Evolutionary conservation across 768 basidiomycete genomes (phyloP).

Genomic region (Pleurotus tuber-regium): DNA sequence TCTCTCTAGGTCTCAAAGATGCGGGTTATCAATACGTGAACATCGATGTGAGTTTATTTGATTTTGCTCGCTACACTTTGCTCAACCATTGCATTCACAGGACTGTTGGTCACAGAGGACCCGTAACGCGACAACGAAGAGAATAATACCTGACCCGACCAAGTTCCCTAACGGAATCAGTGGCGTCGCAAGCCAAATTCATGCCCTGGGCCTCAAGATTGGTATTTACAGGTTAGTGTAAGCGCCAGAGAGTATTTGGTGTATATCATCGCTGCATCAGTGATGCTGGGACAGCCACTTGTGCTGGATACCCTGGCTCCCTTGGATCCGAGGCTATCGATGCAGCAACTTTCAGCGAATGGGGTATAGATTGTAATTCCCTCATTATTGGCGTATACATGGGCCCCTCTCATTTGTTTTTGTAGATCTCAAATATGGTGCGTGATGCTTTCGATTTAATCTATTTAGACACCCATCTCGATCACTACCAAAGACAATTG

Average conservation of each 20-base stretch:
- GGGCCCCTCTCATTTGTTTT: neutral
- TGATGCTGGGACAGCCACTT: conserved; percentile 52
- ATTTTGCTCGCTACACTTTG: neutral
- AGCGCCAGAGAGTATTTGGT: neutral
- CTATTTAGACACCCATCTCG: neutral
- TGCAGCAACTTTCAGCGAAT: conserved; percentile 49
- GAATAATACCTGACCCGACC: conserved; percentile 44
- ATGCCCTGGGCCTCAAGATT: conserved; percentile 45
- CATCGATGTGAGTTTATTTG: conserved; percentile 37
- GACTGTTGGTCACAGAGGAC: conserved; percentile 45
- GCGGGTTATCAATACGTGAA: conserved; percentile 51
- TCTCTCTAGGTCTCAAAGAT: conserved; percentile 43
- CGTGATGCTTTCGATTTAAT: conserved; percentile 1
- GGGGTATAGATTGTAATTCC: conserved; percentile 46
- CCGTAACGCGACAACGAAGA: conserved; percentile 38
- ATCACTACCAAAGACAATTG: conserved; percentile 43
- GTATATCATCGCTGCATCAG: conserved; percentile 22
- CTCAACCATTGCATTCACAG: conserved; percentile 19
- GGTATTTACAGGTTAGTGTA: conserved; percentile 46
- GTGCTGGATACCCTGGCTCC: conserved; percentile 54
- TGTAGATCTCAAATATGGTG: conserved; percentile 49
- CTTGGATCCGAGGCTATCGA: conserved; percentile 47
- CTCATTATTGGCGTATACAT: neutral
- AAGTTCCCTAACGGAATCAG: conserved; percentile 55
- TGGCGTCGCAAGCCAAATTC: conserved; percentile 41